These are phyloP conservation scores for Phytopythium oedochilum DNA, from an alignment of 352 stramenopile species.

Conservation along the genomic window DNA sequence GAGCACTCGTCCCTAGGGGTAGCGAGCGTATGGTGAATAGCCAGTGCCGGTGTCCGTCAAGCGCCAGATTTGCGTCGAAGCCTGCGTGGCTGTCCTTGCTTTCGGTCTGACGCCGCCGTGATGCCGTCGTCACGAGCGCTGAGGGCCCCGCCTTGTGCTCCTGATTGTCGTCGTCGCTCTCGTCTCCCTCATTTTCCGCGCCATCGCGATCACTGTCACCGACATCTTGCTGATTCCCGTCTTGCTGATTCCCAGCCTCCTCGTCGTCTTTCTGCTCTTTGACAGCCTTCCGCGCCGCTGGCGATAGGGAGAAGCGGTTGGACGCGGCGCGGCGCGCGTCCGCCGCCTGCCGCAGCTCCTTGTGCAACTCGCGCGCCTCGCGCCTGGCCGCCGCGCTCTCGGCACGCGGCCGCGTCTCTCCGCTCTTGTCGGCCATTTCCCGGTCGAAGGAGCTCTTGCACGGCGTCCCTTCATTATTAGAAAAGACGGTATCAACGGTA, in stretches of 20 bases:
- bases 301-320: conserved; percentile 5
- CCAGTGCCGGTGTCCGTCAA: not conserved
- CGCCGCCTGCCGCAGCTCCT: conserved; percentile 3
- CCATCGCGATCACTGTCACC: not conserved
- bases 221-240: not conserved
- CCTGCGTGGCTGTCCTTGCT: not conserved
- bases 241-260: not conserved
- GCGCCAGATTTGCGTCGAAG: not conserved
- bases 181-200: not conserved
- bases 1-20: not conserved
- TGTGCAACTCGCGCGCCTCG: not conserved
- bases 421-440: not conserved
- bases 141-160: not conserved
- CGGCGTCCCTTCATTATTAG: too few species aligned
- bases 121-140: not conserved
- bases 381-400: not conserved
- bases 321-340: not conserved
- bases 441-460: too few species aligned
- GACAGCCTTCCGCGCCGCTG: not conserved
- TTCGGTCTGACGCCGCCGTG: not conserved
- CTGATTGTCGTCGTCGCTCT: not conserved
- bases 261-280: conserved; percentile 1
- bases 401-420: not conserved
- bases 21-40: not conserved
- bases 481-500: too few species aligned